Base-by-base conservation (phyloP, 2,329 filamentous ascomycete genomes). In the Diplocarpon rosae region DNA sequence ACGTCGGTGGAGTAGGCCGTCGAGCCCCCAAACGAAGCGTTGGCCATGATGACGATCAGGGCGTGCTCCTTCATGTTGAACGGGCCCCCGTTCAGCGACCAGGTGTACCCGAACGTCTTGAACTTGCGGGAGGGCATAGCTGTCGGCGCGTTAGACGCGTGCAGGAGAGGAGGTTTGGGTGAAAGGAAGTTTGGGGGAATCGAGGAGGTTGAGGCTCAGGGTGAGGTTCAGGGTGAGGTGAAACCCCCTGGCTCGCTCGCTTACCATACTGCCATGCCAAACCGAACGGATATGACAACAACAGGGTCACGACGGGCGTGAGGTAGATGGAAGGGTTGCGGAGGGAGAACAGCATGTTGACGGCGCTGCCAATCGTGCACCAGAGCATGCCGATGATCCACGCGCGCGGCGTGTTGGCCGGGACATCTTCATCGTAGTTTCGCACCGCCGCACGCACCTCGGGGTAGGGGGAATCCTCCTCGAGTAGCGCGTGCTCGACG, bases 51-150 rank as follows among this genome's bases (percentile, higher is more conserved):
- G 14, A 78, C 75, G 45, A 84, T 81, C 48, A 84, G 72, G 34
- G 76, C 65, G 58, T 83, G 80, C 57, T 84, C 80, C 60, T 84
- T 84, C 59, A 80, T 70, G 56, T 81, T 84, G 63, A 84, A 84
- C 1, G 78, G 78, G 0, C 78, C 78, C 0, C 79, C 77, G 45
- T 83, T 83, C n/a, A 83, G 62, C 16, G 68, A 70, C 69, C 72
- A 79, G 15, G 56, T 64, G 5, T 69, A 45, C 9, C 78, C 77
- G 50, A 79, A 72, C 0, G 69, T 71, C 15, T 56, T 67, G 41
- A 56, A 56, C 36, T 51, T 43, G 17, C 44, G 39, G 3, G 42
- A 51, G 14, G 56, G 58, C 54, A 60, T 58, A 7, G 58, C 48
- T 42, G 9, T n/a, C 1, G 14, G 32, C 50, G 50, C n/a, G 75